Evolutionary conservation across 371 early-diverging fungal genomes (phyloP).

Genomic region (Scutellospora calospora): DNA sequence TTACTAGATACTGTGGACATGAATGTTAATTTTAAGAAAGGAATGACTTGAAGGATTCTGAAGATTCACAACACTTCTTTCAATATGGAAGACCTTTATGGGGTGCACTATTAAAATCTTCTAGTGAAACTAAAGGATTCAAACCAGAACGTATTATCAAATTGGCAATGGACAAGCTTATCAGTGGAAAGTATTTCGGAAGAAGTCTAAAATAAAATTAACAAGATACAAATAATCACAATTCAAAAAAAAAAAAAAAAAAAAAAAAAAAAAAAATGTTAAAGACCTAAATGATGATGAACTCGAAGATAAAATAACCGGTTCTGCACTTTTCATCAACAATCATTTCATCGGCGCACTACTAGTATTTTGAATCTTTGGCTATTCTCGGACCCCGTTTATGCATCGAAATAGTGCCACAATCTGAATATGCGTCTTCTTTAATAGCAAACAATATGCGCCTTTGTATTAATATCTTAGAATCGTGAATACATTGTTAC

Average conservation of each 20-base stretch:
- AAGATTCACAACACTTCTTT: conserved; percentile 31
- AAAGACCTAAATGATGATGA: too few relatives aligned
- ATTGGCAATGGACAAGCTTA: conserved; percentile 20
- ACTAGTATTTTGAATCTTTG: not conserved
- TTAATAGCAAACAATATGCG: not conserved
- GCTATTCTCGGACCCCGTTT: conserved; percentile 11
- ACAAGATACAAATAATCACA: too few relatives aligned
- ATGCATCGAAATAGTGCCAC: too few relatives aligned
- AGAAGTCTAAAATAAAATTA: not conserved
- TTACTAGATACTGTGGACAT: conserved; percentile 2
- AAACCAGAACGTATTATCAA: conserved; percentile 25
- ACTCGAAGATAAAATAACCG: too few relatives aligned
- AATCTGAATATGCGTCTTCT: too few relatives aligned
- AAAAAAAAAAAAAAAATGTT: too few relatives aligned
- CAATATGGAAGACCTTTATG: conserved; percentile 29
- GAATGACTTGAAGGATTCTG: not conserved
- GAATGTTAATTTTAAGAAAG: not conserved
- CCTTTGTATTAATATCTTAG: not conserved
- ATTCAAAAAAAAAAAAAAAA: too few relatives aligned
- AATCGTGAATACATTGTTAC: conserved; percentile 10
- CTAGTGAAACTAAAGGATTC: not conserved
- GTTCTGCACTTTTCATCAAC: too few relatives aligned
- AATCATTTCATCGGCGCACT: too few relatives aligned
- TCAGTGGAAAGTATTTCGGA: conserved; percentile 15
- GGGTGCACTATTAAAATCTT: conserved; percentile 4